phyloP scores from a whole-genome alignment of 768 basidiomycete genomes.

The Infundibulicybe gibba region DNA sequence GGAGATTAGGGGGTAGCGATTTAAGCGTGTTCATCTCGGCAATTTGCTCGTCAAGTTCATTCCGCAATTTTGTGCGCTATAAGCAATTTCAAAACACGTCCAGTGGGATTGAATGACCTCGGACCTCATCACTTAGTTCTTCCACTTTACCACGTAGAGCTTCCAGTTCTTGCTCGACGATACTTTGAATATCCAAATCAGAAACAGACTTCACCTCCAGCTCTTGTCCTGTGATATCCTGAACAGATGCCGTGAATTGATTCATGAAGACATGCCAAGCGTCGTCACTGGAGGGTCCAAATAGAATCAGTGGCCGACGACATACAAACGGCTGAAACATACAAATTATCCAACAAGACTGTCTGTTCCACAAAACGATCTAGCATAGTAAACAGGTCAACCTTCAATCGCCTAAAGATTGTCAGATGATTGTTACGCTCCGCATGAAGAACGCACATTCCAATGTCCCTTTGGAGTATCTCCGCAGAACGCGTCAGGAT shows the following conservation, averaged over 20 bases:
- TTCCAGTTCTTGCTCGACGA: constrained; percentile 61
- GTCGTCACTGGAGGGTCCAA: constrained; percentile 45
- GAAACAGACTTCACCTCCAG: constrained; percentile 47
- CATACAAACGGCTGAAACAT: constrained; percentile 16
- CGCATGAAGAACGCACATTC: constrained; percentile 44
- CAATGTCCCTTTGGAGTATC: constrained; percentile 56
- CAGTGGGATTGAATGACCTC: constrained; percentile 4
- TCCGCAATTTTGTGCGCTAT: constrained; percentile 48
- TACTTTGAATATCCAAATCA: constrained; percentile 28
- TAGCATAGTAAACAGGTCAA: constrained; percentile 52
- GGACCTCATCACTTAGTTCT: constrained; percentile 63
- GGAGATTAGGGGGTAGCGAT: constrained; percentile 37
- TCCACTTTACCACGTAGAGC: constrained; percentile 56
- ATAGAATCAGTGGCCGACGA: neutral
- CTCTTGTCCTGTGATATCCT: constrained; percentile 63
- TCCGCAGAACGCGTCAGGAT: constrained; percentile 53
- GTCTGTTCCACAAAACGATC: constrained; percentile 67
- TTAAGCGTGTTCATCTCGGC: constrained; percentile 67
- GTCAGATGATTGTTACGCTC: neutral
- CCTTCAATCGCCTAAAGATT: constrained; percentile 53
- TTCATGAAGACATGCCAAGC: constrained; percentile 63
- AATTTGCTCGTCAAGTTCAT: constrained; percentile 57
- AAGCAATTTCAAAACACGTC: constrained; percentile 1
- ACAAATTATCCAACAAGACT: constrained; percentile 61
- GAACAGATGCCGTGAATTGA: constrained; percentile 54